A percentile compares a stretch with the other conserved stretches of the same genome.
Evolutionary conservation across 306 rosid species (phyloP).

Genomic region (Myrica gale): DNA sequence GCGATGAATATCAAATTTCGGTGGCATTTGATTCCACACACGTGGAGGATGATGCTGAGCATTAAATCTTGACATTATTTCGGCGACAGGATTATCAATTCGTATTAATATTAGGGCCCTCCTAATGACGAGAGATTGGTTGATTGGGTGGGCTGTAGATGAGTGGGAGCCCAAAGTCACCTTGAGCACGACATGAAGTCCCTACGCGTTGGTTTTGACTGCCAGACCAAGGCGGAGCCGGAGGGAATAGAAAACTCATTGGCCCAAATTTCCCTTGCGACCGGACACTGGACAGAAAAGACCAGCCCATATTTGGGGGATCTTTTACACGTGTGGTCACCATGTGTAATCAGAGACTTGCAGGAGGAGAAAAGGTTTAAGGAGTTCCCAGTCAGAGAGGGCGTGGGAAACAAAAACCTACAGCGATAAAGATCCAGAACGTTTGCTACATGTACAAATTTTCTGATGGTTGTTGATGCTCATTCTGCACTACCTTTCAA

Average conservation of each 20-base stretch:
- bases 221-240: too few relatives aligned
- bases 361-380: not conserved
- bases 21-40: too few relatives aligned
- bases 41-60: too few relatives aligned
- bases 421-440: too few relatives aligned
- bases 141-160: not conserved
- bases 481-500: conserved; percentile 40
- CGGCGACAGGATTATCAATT: too few relatives aligned
- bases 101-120: too few relatives aligned
- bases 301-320: not conserved
- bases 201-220: not conserved
- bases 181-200: not conserved
- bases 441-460: not conserved
- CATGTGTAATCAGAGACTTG: not conserved
- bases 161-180: not conserved
- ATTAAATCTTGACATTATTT: too few relatives aligned
- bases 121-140: too few relatives aligned
- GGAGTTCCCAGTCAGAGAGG: not conserved
- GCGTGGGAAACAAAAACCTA: not conserved
- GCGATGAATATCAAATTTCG: too few relatives aligned
- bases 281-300: not conserved
- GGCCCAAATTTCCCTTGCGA: not conserved
- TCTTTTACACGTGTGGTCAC: not conserved
- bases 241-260: too few relatives aligned
- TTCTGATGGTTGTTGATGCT: conserved; percentile 56